These are phyloP conservation scores for Crataegus laevigata DNA, from an alignment of 306 rosid genomes.

Conservation along the genomic window DNA sequence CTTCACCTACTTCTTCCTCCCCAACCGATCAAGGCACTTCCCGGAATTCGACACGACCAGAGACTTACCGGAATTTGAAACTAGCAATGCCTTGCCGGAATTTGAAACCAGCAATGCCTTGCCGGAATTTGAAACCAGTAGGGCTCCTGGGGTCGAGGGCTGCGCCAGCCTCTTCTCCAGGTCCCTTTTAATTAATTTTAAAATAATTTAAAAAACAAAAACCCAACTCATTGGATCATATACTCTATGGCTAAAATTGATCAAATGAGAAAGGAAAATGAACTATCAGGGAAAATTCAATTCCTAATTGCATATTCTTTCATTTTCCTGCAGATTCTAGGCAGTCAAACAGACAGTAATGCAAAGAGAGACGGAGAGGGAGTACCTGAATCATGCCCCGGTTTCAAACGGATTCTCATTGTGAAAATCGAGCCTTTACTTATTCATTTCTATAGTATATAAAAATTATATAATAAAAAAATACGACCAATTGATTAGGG, in stretches of 20 bases:
- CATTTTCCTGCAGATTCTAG: neutral
- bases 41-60: slow-evolving; percentile 50
- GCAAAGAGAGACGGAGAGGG: neutral
- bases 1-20: slow-evolving; percentile 64
- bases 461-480: neutral
- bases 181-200: slow-evolving; percentile 21
- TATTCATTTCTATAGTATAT: neutral
- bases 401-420: neutral
- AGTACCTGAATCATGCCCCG: neutral
- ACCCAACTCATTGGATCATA: neutral
- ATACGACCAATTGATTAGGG: neutral
- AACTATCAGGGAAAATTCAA: neutral
- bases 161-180: slow-evolving; percentile 18
- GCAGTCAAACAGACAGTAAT: neutral
- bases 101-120: slow-evolving; percentile 50
- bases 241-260: neutral
- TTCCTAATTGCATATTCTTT: neutral
- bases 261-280: neutral
- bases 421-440: neutral
- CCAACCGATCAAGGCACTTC: slow-evolving; percentile 42
- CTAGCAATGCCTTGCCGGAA: slow-evolving; percentile 38
- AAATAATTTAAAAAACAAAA: neutral
- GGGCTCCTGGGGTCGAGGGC: slow-evolving; percentile 13
- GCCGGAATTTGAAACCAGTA: slow-evolving; percentile 46
- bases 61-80: slow-evolving; percentile 13